Conservation (phyloP, 2,329 filamentous ascomycete species). For the Ilyonectria mors-panacis region DNA sequence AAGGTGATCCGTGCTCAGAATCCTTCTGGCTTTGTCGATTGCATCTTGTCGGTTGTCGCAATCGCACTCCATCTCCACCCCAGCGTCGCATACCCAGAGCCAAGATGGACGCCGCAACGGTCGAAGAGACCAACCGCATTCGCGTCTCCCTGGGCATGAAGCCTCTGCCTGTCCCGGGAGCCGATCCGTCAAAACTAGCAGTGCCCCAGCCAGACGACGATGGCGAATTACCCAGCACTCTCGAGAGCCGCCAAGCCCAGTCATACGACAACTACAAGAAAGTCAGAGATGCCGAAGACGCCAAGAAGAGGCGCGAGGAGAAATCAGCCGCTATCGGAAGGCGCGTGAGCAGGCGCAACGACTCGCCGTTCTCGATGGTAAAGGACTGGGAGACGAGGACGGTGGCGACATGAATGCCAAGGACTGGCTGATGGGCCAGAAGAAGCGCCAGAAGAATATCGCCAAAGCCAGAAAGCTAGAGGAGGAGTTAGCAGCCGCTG, state of each 20-base stretch:
- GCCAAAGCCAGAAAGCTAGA: conserved; percentile 80
- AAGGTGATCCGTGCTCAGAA: conserved; percentile 39
- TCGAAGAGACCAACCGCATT: conserved; percentile 95
- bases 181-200: conserved; percentile 55
- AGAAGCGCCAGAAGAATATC: conserved; percentile 95
- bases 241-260: conserved; percentile 84
- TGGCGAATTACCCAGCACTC: conserved; percentile 80
- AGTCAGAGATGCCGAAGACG: conserved; percentile 77
- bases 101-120: conserved; percentile 78
- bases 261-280: conserved; percentile 81
- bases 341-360: conserved; percentile 88
- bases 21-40: conserved; percentile 25
- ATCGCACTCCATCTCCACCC: conserved; percentile 3
- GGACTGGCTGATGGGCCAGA: conserved; percentile 89
- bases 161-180: conserved; percentile 86
- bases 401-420: conserved; percentile 81
- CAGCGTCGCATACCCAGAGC: conserved; percentile 20
- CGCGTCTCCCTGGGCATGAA: conserved; percentile 91
- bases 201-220: conserved; percentile 73
- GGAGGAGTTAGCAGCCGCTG: conserved; percentile 83
- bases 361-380: conserved; percentile 82
- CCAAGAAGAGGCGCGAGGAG: conserved; percentile 84
- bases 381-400: conserved; percentile 83
- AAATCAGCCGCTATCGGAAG: conserved; percentile 88
- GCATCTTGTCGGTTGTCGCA: conserved; percentile 16